Percentiles rank a stretch among this genome's conserved stretches.
Conservation (phyloP, 2,329 filamentous ascomycete genomes). For the Ceratocystis diversiconidia region DNA sequence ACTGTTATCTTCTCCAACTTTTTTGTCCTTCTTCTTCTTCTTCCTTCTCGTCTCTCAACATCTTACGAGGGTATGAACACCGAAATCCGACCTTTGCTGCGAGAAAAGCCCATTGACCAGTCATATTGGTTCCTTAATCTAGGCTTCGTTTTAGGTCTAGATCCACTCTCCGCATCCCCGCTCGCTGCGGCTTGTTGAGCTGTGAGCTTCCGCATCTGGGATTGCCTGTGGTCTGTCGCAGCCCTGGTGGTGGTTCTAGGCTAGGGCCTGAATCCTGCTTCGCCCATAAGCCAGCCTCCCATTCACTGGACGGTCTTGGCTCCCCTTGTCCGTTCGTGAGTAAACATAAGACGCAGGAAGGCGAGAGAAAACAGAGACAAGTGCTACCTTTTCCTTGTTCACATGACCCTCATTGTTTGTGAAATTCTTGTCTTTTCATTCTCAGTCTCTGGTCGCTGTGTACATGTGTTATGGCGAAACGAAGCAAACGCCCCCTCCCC, state of each 20-base stretch:
- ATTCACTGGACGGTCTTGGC: background rate
- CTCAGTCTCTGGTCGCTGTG: background rate
- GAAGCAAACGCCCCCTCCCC: background rate
- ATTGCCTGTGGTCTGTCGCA: too few species aligned
- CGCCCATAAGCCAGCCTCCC: background rate
- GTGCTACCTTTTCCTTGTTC: background rate
- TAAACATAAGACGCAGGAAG: background rate
- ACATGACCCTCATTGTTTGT: background rate
- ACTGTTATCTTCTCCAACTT: constrained; percentile 2
- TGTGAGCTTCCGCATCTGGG: constrained; percentile 1
- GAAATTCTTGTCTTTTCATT: background rate
- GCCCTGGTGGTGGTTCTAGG: background rate
- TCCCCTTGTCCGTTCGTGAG: background rate
- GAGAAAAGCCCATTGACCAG: background rate
- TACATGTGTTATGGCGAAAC: background rate
- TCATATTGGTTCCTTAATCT: background rate
- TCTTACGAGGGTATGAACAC: background rate
- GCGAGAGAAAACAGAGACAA: background rate
- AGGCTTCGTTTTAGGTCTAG: background rate
- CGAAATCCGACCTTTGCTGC: constrained; percentile 1
- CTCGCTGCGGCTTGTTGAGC: background rate
- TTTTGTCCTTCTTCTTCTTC: too few species aligned
- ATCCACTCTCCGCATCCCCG: background rate
- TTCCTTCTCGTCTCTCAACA: too few species aligned
- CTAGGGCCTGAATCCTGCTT: constrained; percentile 2